Evolutionary conservation across 495 filamentous ascomycete genomes (phyloP).

Genomic region (Daldinia bambusicola): DNA sequence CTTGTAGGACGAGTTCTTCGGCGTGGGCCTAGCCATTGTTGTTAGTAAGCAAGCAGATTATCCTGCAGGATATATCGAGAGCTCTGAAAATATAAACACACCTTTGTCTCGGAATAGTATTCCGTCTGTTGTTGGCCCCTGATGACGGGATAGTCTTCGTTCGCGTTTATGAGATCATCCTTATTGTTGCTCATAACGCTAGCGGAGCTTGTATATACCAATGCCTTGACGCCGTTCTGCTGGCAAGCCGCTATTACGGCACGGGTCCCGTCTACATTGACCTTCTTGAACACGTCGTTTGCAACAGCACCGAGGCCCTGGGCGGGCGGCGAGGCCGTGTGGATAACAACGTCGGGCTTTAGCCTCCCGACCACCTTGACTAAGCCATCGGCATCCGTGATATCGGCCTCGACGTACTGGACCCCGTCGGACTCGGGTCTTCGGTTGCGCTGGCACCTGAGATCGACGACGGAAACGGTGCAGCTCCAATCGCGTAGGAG

Average conservation of each 20-base stretch:
- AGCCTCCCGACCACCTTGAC: constrained; percentile 71
- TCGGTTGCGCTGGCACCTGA: constrained; percentile 79
- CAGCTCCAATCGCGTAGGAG: constrained; percentile 64
- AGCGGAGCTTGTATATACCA: constrained; percentile 94
- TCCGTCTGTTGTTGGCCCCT: constrained; percentile 76
- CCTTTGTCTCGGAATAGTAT: constrained; percentile 93
- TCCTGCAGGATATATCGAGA: not conserved
- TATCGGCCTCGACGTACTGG: constrained; percentile 85
- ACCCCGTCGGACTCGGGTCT: constrained; percentile 72
- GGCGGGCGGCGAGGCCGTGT: constrained; percentile 85
- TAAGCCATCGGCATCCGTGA: constrained; percentile 77
- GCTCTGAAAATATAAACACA: constrained; percentile 44
- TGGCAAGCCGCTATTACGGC: constrained; percentile 79
- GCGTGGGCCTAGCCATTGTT: constrained; percentile 75
- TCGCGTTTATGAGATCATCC: constrained; percentile 85
- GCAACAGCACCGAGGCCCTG: constrained; percentile 57
- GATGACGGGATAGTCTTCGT: constrained; percentile 86
- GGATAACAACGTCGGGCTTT: constrained; percentile 89
- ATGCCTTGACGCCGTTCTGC: constrained; percentile 81
- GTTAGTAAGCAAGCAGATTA: constrained; percentile 4
- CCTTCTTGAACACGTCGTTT: constrained; percentile 76
- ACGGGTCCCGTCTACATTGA: constrained; percentile 92
- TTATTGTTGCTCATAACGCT: constrained; percentile 85
- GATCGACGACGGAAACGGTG: constrained; percentile 85
- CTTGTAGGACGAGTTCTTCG: constrained; percentile 82